phyloP scores from a whole-genome alignment of 2,329 filamentous ascomycete genomes.

The Blastomyces parvus region DNA sequence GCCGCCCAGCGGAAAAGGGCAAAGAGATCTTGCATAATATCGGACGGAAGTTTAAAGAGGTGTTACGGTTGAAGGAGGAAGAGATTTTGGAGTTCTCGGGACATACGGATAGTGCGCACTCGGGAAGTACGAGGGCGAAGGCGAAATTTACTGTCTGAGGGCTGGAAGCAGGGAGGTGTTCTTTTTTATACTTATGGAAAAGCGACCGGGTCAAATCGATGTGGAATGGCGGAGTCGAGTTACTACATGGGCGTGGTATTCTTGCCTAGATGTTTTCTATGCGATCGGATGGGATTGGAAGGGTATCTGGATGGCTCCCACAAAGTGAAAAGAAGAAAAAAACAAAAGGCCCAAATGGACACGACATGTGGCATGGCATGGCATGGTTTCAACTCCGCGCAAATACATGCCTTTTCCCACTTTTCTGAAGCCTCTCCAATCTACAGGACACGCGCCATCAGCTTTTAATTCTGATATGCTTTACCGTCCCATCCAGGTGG shows the following conservation, averaged over 20 bases:
- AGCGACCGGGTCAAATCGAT: background rate
- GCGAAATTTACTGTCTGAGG: slow-evolving; percentile 77
- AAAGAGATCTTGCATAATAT: slow-evolving; percentile 76
- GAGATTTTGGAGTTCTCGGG: slow-evolving; percentile 91
- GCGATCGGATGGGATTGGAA: background rate
- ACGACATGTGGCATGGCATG: background rate
- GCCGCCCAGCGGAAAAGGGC: slow-evolving; percentile 68
- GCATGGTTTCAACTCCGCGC: background rate
- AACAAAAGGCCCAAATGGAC: background rate
- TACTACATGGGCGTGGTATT: slow-evolving; percentile 1
- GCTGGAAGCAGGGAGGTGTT: background rate
- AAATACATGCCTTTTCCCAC: background rate
- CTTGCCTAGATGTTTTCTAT: background rate
- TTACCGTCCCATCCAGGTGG: background rate
- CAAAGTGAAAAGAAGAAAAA: background rate
- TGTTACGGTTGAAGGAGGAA: slow-evolving; percentile 64
- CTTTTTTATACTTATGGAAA: background rate
- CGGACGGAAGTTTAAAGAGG: slow-evolving; percentile 84
- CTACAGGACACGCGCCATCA: background rate
- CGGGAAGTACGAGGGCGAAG: slow-evolving; percentile 89
- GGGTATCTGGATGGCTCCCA: background rate
- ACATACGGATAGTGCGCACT: slow-evolving; percentile 86
- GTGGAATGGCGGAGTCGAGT: background rate
- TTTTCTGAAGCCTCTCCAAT: background rate
- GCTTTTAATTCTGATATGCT: background rate